Evolutionary conservation across 768 basidiomycete species (phyloP), one percentile per base, ranked within the genome.

Genomic region (Termitomyces heimii): DNA sequence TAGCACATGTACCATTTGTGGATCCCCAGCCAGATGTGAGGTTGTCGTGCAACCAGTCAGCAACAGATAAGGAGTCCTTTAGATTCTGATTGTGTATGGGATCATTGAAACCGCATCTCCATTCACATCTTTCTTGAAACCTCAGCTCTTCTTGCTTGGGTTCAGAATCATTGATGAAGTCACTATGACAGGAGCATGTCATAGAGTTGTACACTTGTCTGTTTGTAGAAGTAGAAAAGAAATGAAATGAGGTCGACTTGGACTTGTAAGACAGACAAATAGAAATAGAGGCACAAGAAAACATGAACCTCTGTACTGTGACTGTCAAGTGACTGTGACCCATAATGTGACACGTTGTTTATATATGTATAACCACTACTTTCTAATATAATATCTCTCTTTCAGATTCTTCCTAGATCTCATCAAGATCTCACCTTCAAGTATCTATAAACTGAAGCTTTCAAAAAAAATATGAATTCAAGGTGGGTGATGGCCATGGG

Each of bases 151-250:
- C 79, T 56, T 85, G 75, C 66, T 89, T 87, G 20, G 86, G 86
- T 67, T 89, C 88, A 0, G 87, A 89, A 69, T 90, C 88, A 29
- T 81, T 82, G 4, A 88, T 77, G 32, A 81, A 61, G 56, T 83
- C 82, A 31, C 64, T 56, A 48, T 55, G 57, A 31, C 55, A 34
- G 32, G 35, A 10, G 42, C 28, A 24, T 10, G 24, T n/a, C 57
- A 62, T 60, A 5, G 16, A 42, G 32, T n/a, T 22, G 20, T 0
- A 16, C 22, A 5, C 24, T 49, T 26, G n/a, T 22, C 48, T 29
- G 14, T n/a, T 42, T 14, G 35, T 9, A 42, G 13, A 22, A 3
- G 10, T 47, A 3, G 9, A 51, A 44, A 24, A 2, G n/a, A 14
- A 31, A 52, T 35, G n/a, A 13, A 48, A 47, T n/a, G 26, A 28